phyloP scores from a whole-genome alignment of 2,329 filamentous ascomycete species.

The Fusarium denticulatum region DNA sequence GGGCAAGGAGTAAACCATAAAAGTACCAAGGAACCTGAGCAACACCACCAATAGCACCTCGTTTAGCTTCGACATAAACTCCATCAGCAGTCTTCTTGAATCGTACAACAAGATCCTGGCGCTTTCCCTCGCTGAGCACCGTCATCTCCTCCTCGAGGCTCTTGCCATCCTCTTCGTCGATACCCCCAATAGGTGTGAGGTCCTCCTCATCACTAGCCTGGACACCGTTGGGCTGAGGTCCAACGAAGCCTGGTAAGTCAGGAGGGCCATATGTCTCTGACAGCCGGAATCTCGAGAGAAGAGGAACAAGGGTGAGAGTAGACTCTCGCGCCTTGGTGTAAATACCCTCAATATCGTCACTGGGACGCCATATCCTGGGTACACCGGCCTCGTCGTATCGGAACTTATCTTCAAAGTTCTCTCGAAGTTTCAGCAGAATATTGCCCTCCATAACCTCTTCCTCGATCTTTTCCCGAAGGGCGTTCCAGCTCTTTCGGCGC shows the following conservation, averaged over 20 bases:
- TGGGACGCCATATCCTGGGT: constrained; percentile 94
- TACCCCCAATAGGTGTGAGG: constrained; percentile 85
- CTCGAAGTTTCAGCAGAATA: constrained; percentile 90
- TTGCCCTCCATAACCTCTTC: constrained; percentile 99
- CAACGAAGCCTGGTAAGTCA: constrained; percentile 86
- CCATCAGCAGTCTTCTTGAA: constrained; percentile 99
- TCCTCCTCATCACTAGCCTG: constrained; percentile 91
- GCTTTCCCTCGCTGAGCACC: constrained; percentile 88
- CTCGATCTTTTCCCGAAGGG: constrained; percentile 88
- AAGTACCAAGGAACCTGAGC: constrained; percentile 95
- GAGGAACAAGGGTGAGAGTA: constrained; percentile 88
- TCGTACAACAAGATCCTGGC: constrained; percentile 88
- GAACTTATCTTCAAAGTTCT: constrained; percentile 99
- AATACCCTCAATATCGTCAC: constrained; percentile 94
- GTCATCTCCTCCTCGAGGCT: constrained; percentile 97
- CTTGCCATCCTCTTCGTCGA: constrained; percentile 95
- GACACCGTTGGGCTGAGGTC: constrained; percentile 76
- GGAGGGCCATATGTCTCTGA: constrained; percentile 78
- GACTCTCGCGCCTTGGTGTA: constrained; percentile 94
- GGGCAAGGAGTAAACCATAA: constrained; percentile 84
- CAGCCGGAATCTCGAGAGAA: constrained; percentile 86
- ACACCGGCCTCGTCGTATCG: constrained; percentile 96
- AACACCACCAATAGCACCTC: constrained; percentile 93
- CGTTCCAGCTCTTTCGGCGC: constrained; percentile 93
- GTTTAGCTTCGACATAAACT: constrained; percentile 97